Evolutionary conservation across 345 rosid genomes (phyloP), one percentile per base, ranked within the genome.

Genomic region (Brassica incana): DNA sequence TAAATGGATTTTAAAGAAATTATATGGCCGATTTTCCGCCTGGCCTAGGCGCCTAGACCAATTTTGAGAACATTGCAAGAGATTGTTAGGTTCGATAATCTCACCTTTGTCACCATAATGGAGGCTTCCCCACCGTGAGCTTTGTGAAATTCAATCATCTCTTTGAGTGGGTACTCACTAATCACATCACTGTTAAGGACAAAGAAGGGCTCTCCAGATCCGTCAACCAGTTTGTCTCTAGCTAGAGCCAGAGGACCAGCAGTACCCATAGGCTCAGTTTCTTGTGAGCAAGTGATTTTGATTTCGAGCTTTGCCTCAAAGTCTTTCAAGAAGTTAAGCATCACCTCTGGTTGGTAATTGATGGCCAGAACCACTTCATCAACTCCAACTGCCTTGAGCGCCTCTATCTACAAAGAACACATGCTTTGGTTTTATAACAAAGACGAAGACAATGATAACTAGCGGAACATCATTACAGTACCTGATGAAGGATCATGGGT

Each of bases 401-500:
- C 99, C 84, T 93, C 99, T 27, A 95, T 93, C 99, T 95, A 87
- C 48, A 79, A 61, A 20, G 23, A 43, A 65, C 23, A 64, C 36
- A 73, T 40, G 20, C 14, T 8, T 59, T 54, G 0, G 63, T 58
- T 66, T 5, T 3, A 38, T 62, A 72, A 71, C 67, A 2, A 35
- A 58, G 52, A 60, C 61, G n/a, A 52, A 16, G 74, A 71, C 10
- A 73, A 29, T n/a, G 5, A 52, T 0, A 16, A 63, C 4, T 1
- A 63, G 30, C 3, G 9, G 5, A 74, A 29, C 16, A 58, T 58
- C 1, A 43, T 35, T 23, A 6, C 15, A 40, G 23, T 87, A 93
- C 99, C 99, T 95, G 99, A 83, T 95, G 99, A 80, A 93, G 86
- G 85, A 95, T 95, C 99, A 95, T 95, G 68, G 99, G 99, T 77